Base-by-base conservation (phyloP, 2,329 filamentous ascomycete genomes). In the Ophiostoma sp. region DNA sequence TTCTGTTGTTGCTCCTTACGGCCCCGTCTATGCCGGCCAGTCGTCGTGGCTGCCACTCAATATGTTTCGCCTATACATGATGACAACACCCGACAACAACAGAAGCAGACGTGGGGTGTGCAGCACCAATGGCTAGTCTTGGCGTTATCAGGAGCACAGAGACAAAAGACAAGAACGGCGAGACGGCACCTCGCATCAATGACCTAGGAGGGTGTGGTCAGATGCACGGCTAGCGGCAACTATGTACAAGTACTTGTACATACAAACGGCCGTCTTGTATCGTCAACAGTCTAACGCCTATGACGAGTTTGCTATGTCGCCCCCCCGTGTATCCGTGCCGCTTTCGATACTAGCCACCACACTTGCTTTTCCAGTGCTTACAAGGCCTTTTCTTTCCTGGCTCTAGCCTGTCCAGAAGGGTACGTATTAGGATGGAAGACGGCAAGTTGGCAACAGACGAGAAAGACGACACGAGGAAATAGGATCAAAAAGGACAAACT, bases 211-310 rank as follows among this genome's bases (percentile, higher is more conserved):
- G 48, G 48, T 52, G 48, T 52, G 48, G 48, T 52, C 48, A 52
- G 48, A n/a, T 52, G 48, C 48, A 52, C n/a, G 48, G 17, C 17
- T 52, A 52, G 48, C n/a, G 48, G 48, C 48, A 23, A 23, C n/a
- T 23, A n/a, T 52, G n/a, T 23, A 52, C 48, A 57, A 13, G 52
- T 57, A n/a, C n/a, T n/a, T n/a, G 52, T 57, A 57, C 52, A 57
- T 57, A 57, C 52, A 57, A 57, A 57, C 23, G 11, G 23, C 23
- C 23, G n/a, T 57, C 17, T 8, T 15, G 41, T 44, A 15, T 17
- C 11, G 5, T 15, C 15, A 44, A 17, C 15, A 44, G 13, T 44
- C 15, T 44, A 48, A n/a, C 44, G 20, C 11, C n/a, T 57, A 31
- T 31, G 52, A 27, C 52, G 52, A 57, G 6, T 48, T 48, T 57